Evolutionary conservation across 768 basidiomycete genomes (phyloP).

Genomic region (Pholiota conissans): DNA sequence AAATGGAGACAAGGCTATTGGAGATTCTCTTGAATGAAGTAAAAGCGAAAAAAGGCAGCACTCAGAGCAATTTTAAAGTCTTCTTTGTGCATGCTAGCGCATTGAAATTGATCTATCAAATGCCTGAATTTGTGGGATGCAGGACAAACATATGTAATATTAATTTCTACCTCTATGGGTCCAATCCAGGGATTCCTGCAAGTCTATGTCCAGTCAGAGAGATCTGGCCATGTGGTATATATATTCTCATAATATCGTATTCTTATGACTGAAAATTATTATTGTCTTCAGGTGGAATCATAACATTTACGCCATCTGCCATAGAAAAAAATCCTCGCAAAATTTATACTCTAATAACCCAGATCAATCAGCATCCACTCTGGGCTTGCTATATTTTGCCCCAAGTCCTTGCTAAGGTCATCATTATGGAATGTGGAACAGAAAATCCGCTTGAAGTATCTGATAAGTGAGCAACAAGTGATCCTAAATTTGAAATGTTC

Average conservation of each 20-base stretch:
- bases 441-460: slow-evolving; percentile 41
- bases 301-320: slow-evolving; percentile 69
- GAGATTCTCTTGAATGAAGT: slow-evolving; percentile 43
- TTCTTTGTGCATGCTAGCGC: slow-evolving; percentile 71
- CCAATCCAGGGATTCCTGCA: slow-evolving; percentile 51
- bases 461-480: slow-evolving; percentile 45
- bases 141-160: slow-evolving; percentile 42
- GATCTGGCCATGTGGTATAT: slow-evolving; percentile 71
- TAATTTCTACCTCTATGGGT: slow-evolving; percentile 73
- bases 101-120: slow-evolving; percentile 43
- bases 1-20: slow-evolving; percentile 43
- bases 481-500: too few species aligned
- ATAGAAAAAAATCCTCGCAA: slow-evolving; percentile 54
- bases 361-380: slow-evolving; percentile 58
- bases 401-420: slow-evolving; percentile 57
- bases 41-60: slow-evolving; percentile 37
- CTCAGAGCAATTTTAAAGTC: slow-evolving; percentile 39
- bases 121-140: slow-evolving; percentile 51
- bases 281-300: slow-evolving; percentile 57
- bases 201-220: slow-evolving; percentile 62
- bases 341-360: slow-evolving; percentile 45
- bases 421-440: slow-evolving; percentile 35
- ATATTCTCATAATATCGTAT: not conserved
- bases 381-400: slow-evolving; percentile 74
- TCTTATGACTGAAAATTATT: slow-evolving; percentile 1